phyloP scores from a whole-genome alignment of 129 eudicot genomes.

The Heracleum sosnowskyi region DNA sequence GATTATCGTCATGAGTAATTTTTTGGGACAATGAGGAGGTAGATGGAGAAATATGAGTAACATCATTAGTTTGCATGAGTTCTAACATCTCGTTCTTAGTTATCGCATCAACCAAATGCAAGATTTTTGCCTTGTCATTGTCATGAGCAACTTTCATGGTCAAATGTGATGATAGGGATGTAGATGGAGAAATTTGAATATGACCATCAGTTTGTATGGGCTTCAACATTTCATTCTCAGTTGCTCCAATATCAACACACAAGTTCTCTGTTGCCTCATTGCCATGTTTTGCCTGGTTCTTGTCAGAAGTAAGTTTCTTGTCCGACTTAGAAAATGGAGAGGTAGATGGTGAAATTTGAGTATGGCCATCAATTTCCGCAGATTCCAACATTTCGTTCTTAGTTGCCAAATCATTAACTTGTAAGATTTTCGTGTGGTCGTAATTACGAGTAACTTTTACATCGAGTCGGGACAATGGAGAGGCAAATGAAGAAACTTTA shows the following conservation, averaged over 20 bases:
- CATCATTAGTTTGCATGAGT: neutral
- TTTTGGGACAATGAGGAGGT: neutral
- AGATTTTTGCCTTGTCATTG: neutral
- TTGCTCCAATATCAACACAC: conserved; percentile 7
- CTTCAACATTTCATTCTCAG: conserved; percentile 15
- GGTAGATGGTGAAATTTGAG: neutral
- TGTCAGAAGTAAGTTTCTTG: neutral
- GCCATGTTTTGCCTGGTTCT: neutral
- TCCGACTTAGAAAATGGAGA: neutral
- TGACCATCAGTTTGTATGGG: conserved; percentile 9
- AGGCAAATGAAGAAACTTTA: too few species aligned
- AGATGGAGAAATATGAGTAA: neutral
- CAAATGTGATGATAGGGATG: neutral
- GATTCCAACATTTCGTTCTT: neutral
- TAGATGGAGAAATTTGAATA: conserved; percentile 20
- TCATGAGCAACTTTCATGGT: neutral
- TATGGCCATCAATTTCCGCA: neutral
- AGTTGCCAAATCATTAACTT: neutral
- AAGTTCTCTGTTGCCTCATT: too few species aligned
- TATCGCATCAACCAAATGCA: neutral
- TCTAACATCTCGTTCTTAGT: neutral
- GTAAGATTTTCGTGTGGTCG: neutral
- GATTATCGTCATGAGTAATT: neutral
- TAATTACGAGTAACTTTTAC: too few species aligned
- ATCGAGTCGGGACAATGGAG: neutral